Percentiles rank a stretch among this genome's conserved stretches.
Conservation (phyloP, 352 stramenopile species). For the Nothophytophthora sp. region DNA sequence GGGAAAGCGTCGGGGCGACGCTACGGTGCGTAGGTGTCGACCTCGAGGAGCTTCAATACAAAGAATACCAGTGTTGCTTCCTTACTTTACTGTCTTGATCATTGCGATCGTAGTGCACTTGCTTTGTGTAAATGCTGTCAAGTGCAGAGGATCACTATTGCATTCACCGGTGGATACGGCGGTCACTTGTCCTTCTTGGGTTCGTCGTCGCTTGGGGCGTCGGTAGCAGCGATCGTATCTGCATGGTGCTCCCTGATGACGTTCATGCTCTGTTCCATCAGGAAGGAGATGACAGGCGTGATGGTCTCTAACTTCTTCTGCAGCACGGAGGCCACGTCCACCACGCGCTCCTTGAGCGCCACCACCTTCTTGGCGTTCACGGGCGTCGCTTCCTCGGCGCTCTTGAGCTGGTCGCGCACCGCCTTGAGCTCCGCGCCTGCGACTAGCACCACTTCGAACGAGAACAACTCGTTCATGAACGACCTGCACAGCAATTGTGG, state of each 20-base stretch:
- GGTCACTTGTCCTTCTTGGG: conserved; percentile 59
- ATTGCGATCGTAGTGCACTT: too few species aligned
- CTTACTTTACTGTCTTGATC: not conserved
- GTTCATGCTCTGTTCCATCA: conserved; percentile 53
- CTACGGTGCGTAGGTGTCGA: conserved; percentile 93
- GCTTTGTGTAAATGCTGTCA: too few species aligned
- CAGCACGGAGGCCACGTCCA: conserved; percentile 55
- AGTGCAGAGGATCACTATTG: too few species aligned
- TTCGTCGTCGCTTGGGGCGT: conserved; percentile 4
- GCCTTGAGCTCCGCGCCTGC: conserved; percentile 63
- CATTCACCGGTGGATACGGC: too few species aligned
- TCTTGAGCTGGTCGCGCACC: conserved; percentile 52
- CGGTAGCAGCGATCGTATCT: conserved; percentile 3
- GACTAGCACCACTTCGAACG: conserved; percentile 65
- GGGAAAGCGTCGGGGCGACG: conserved; percentile 85
- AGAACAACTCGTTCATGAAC: conserved; percentile 68
- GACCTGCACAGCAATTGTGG: conserved; percentile 20
- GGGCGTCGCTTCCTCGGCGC: conserved; percentile 33
- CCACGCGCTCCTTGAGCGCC: conserved; percentile 51
- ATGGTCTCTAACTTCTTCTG: conserved; percentile 61
- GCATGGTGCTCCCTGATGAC: conserved; percentile 37
- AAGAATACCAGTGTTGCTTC: conserved; percentile 23
- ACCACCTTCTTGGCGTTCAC: conserved; percentile 48
- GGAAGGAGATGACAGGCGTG: conserved; percentile 56
- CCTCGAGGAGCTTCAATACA: conserved; percentile 36